A percentile compares a stretch with the other conserved stretches of the same genome.
These are phyloP conservation scores for Saururus chinensis DNA, from an alignment of 164 flowering plant genomes.

Conservation along the genomic window DNA sequence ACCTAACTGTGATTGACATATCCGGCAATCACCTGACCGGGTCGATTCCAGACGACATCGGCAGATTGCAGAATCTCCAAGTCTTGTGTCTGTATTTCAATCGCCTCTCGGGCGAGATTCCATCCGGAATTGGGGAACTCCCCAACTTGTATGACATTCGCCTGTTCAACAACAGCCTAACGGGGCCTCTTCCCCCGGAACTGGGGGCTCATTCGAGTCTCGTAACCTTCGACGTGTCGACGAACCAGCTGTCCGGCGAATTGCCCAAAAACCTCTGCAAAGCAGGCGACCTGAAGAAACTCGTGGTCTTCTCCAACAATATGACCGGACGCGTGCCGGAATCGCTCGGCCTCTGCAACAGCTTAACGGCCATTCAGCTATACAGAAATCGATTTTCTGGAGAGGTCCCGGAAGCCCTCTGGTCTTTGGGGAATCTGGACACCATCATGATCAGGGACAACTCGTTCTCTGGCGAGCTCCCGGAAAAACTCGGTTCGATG, in stretches of 20 bases:
- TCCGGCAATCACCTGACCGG: slow-evolving; percentile 11
- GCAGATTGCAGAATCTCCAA: slow-evolving; percentile 37
- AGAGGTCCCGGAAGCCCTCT: slow-evolving; percentile 29
- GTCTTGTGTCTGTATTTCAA: slow-evolving; percentile 32
- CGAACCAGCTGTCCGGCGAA: slow-evolving; percentile 28
- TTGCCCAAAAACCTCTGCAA: slow-evolving; percentile 40
- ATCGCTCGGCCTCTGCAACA: slow-evolving; percentile 42
- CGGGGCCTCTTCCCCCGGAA: slow-evolving; percentile 41
- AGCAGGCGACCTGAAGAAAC: slow-evolving; percentile 22
- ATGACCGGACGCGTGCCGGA: slow-evolving; percentile 51
- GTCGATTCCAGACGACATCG: slow-evolving; percentile 24
- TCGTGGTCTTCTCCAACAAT: slow-evolving; percentile 44
- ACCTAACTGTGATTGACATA: slow-evolving; percentile 37
- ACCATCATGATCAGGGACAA: slow-evolving; percentile 22
- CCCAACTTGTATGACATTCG: slow-evolving; percentile 20
- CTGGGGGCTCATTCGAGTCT: slow-evolving; percentile 42
- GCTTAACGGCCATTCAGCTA: slow-evolving; percentile 24
- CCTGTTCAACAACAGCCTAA: slow-evolving; percentile 35
- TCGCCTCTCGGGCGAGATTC: slow-evolving; percentile 47
- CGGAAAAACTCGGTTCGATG: slow-evolving; percentile 19
- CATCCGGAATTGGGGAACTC: slow-evolving; percentile 27
- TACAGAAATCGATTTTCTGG: slow-evolving; percentile 35
- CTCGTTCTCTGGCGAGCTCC: slow-evolving; percentile 38
- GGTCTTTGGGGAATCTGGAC: slow-evolving; percentile 21
- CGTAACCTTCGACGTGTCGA: slow-evolving; percentile 24